Evolutionary conservation across 2,329 filamentous ascomycete species (phyloP), one percentile per base, ranked within the genome.

Genomic region (Trichoderma koningiopsis): DNA sequence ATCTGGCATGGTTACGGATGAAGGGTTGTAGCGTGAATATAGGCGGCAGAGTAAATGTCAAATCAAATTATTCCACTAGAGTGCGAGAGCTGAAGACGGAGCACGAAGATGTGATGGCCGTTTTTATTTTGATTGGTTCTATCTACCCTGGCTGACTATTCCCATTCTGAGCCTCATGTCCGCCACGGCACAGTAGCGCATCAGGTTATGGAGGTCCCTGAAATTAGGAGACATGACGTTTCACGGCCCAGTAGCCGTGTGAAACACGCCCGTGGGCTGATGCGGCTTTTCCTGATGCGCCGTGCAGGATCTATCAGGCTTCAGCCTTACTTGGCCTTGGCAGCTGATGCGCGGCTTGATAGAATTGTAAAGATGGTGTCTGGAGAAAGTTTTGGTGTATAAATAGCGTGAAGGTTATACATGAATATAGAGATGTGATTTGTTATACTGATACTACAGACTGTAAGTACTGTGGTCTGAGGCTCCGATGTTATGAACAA

Each of bases 1-100:
- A 40, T 53, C 64, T 68, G 68, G 60, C 64, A 57, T 61, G 68
- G 60, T 47, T 53, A 68, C 53, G 63, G 52, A 47, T 24, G 22
- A 53, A 58, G 61, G 68, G 47, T 72, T 72, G 71, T 74, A 71
- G 67, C 56, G 69, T 74, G 74, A 74, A 76, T 72, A 74, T 76
- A 75, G 72, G 77, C 73, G 75, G 73, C 72, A 71, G 72, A 75
- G 75, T 74, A 75, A 78, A 77, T 78, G 72, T 71, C 72, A 60
- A 77, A 74, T 76, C 73, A 71, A 74, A 57, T 64, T 57, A 43
- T 43, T 10, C 14, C 22, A 61, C 19, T 43, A 43, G 40, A 19
- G 14, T 1, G 37, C 19, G 37, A 35, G 33, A 19, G 37, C 7
- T 49, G 19, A 49, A 24, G 47, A 49, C 47, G 43, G 43, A 49